phyloP scores from a whole-genome alignment of 192 early-diverging fungal species.

The Coemansia reversa region DNA sequence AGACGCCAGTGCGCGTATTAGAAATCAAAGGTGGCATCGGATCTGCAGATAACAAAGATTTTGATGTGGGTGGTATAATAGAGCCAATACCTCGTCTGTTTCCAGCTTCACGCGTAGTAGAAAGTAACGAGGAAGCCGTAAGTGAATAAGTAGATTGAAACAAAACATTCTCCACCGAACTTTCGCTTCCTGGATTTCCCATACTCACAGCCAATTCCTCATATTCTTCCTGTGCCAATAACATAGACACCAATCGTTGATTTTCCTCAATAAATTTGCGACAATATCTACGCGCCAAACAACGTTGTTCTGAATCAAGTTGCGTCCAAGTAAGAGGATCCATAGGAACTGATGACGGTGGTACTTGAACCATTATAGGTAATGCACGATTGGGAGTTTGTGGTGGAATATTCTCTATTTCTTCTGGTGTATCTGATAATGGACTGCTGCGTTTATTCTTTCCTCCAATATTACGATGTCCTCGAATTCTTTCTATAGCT shows the following conservation, averaged over 20 bases:
- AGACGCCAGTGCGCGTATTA: not conserved
- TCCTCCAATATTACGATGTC: not conserved
- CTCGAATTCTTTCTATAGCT: slow-evolving; percentile 3
- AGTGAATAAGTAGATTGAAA: slow-evolving; percentile 30
- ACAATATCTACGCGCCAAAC: slow-evolving; percentile 20
- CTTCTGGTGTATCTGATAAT: not conserved
- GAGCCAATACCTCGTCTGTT: not conserved
- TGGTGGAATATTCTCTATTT: not conserved
- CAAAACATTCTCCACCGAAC: not conserved
- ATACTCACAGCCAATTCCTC: not conserved
- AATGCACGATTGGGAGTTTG: not conserved
- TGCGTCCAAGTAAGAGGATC: slow-evolving; percentile 20
- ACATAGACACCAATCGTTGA: slow-evolving; percentile 5
- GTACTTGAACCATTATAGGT: not conserved
- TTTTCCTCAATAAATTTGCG: slow-evolving; percentile 17
- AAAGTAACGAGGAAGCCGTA: slow-evolving; percentile 12
- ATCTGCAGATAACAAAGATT: not conserved
- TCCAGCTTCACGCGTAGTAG: slow-evolving; percentile 13
- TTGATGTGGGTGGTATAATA: not conserved
- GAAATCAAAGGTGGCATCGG: not conserved
- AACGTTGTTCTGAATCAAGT: slow-evolving; percentile 17
- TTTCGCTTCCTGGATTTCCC: not conserved
- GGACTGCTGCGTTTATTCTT: not conserved
- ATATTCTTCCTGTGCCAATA: slow-evolving; percentile 1
- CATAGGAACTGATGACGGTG: slow-evolving; percentile 20